These are phyloP conservation scores for Lentinula edodes DNA, from an alignment of 768 basidiomycete genomes.

Conservation along the genomic window DNA sequence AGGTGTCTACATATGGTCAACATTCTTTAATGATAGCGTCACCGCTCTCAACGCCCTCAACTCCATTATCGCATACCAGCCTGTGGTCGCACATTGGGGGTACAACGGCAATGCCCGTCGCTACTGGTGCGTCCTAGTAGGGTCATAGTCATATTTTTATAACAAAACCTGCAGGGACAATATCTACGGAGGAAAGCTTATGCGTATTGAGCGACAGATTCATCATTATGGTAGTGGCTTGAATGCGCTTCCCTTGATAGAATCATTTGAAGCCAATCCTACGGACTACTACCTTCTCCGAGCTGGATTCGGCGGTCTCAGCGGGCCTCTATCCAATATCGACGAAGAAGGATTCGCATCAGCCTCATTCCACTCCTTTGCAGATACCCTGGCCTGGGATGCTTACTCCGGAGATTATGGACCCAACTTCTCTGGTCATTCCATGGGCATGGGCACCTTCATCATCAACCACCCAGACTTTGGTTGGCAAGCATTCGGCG, in stretches of 20 bases:
- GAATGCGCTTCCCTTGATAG: slow-evolving; percentile 49
- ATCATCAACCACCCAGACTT: slow-evolving; percentile 50
- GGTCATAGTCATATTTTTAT: not conserved
- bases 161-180: slow-evolving; percentile 37
- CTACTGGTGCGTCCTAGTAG: slow-evolving; percentile 37
- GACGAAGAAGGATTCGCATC: slow-evolving; percentile 53
- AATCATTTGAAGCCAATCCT: slow-evolving; percentile 40
- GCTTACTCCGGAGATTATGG: slow-evolving; percentile 57
- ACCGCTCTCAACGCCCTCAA: slow-evolving; percentile 49
- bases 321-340: slow-evolving; percentile 50
- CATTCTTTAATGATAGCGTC: slow-evolving; percentile 45
- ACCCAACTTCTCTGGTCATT: slow-evolving; percentile 51
- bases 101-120: slow-evolving; percentile 56
- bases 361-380: slow-evolving; percentile 57
- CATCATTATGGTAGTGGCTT: slow-evolving; percentile 56
- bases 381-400: slow-evolving; percentile 53
- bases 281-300: slow-evolving; percentile 47
- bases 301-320: slow-evolving; percentile 45
- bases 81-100: slow-evolving; percentile 54
- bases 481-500: slow-evolving; percentile 59
- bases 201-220: slow-evolving; percentile 48
- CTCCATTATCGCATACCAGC: slow-evolving; percentile 53
- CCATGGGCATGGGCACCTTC: slow-evolving; percentile 38
- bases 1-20: slow-evolving; percentile 50
- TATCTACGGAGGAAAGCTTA: slow-evolving; percentile 48